Evolutionary conservation across 108 stramenopile genomes (phyloP).

Genomic region (Mayamaea pseudoterrestris): DNA sequence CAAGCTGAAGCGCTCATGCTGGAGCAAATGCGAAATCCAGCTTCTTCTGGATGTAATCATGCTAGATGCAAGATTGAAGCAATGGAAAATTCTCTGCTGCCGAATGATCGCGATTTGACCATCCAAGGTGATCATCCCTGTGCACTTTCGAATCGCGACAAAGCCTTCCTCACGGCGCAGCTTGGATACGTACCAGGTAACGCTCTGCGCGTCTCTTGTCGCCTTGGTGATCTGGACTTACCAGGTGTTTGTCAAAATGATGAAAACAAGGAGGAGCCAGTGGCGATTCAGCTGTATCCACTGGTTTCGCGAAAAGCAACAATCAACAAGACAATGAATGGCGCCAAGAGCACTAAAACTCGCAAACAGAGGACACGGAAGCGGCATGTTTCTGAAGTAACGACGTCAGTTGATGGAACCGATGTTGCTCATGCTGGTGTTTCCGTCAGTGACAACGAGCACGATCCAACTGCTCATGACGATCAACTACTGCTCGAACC

Average conservation of each 20-base stretch:
- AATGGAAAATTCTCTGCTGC: slow-evolving; percentile 2
- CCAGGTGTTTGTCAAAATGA: background rate
- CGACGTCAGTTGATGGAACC: too few species aligned
- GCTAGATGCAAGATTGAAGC: too few species aligned
- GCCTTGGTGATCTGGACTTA: slow-evolving; percentile 10
- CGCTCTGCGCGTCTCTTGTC: slow-evolving; percentile 42
- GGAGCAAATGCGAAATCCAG: slow-evolving; percentile 5
- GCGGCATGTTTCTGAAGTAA: background rate
- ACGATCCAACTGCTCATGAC: background rate
- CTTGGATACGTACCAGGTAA: slow-evolving; percentile 75
- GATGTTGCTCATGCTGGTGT: too few species aligned
- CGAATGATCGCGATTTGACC: slow-evolving; percentile 18
- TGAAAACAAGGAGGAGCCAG: slow-evolving; percentile 15
- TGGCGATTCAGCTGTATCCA: slow-evolving; percentile 68
- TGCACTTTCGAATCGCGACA: slow-evolving; percentile 14
- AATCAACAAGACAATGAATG: too few species aligned
- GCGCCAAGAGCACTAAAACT: slow-evolving; percentile 37
- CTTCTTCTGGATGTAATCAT: too few species aligned
- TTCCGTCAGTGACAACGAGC: too few species aligned
- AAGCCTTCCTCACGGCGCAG: slow-evolving; percentile 29
- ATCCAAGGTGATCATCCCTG: slow-evolving; percentile 10
- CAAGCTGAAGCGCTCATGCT: slow-evolving; percentile 10
- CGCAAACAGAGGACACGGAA: slow-evolving; percentile 35
- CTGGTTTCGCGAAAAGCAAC: slow-evolving; percentile 48
- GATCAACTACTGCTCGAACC: slow-evolving; percentile 43